Percentiles rank a stretch among this genome's conserved stretches.
phyloP scores from a whole-genome alignment of 441 rosid species.

The Pelargonium fulgidum region DNA sequence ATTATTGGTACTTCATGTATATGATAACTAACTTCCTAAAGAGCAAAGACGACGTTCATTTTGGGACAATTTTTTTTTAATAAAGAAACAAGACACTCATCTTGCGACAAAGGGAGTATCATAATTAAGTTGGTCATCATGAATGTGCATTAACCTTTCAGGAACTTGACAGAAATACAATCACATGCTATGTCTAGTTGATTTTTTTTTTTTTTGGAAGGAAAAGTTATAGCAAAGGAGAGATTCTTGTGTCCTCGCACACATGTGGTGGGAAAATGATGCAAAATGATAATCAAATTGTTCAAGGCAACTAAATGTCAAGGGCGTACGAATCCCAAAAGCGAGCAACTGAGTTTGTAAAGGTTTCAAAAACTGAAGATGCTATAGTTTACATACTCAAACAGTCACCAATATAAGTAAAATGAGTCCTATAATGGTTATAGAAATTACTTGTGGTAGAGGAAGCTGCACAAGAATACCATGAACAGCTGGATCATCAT shows the following conservation, averaged over 20 bases:
- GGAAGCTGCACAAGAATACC: constrained; percentile 96
- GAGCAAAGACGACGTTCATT: no score
- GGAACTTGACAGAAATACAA: constrained; percentile 2
- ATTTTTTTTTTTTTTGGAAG: background rate
- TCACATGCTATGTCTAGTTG: background rate
- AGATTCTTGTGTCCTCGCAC: background rate
- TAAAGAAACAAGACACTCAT: no score
- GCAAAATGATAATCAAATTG: background rate
- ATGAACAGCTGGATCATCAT: constrained; percentile 60
- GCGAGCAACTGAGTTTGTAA: background rate
- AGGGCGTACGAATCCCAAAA: background rate
- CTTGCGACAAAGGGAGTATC: background rate
- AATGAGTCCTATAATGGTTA: constrained; percentile 13
- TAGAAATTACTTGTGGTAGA: constrained; percentile 70
- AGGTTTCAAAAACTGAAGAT: constrained; percentile 12
- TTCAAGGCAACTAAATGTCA: background rate
- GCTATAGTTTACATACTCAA: background rate
- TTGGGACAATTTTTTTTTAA: no score
- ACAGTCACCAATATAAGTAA: constrained; percentile 6
- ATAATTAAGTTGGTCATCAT: background rate
- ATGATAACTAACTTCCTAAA: no score
- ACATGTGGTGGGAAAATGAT: background rate
- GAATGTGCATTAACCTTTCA: background rate
- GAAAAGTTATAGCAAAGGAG: background rate
- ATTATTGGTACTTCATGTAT: no score